Evolutionary conservation across 352 stramenopile species (phyloP).

Genomic region (Phytopythium montanum): DNA sequence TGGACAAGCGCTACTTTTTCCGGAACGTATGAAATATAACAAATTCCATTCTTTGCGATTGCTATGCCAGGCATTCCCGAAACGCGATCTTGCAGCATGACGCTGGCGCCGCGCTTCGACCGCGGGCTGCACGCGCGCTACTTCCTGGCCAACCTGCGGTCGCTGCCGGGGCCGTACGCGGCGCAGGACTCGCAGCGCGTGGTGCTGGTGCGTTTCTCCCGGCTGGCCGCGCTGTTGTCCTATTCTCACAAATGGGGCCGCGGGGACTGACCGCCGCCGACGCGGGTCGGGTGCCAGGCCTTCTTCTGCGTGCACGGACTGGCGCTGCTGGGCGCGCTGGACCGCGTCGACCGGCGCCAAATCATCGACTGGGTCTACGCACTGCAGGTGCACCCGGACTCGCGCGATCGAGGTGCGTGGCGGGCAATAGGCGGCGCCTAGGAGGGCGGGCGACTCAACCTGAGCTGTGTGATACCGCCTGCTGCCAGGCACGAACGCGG

Average conservation of each 20-base stretch:
- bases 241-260: no score
- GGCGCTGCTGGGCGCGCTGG: constrained; percentile 70
- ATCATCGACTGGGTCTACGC: constrained; percentile 88
- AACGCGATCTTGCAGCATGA: constrained; percentile 5
- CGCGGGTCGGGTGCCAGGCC: constrained; percentile 26
- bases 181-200: constrained; percentile 81
- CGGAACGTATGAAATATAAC: constrained; percentile 17
- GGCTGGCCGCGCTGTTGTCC: no score
- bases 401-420: constrained; percentile 41
- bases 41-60: constrained; percentile 17
- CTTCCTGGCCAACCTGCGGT: constrained; percentile 77
- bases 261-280: no score
- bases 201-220: constrained; percentile 55
- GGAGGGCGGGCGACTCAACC: not conserved
- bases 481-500: constrained; percentile 59
- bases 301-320: constrained; percentile 87
- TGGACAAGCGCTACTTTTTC: not conserved
- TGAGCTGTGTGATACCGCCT: not conserved
- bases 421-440: no score
- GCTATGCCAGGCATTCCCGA: no score
- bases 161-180: constrained; percentile 65
- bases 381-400: constrained; percentile 74
- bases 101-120: constrained; percentile 38
- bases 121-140: constrained; percentile 75
- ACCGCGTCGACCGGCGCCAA: constrained; percentile 60